Evolutionary conservation across 1,284 basidiomycete genomes (phyloP), one percentile per base, ranked within the genome.

Genomic region (Ceratobasidium sp.): DNA sequence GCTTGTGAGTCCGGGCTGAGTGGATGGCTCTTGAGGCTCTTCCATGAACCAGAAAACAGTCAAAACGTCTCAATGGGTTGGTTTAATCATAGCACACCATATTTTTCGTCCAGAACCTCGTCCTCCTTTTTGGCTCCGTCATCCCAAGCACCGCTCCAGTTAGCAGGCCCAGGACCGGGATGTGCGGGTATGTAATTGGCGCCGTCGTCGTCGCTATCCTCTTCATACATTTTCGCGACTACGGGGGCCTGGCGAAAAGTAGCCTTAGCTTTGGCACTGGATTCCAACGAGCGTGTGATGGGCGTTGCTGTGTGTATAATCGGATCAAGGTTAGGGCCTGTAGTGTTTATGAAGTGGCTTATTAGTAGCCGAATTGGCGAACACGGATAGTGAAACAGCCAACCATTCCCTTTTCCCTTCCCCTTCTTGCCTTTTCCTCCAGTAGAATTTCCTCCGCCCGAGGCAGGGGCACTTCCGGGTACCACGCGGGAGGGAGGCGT

Each of bases 371-470:
- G 17, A 20, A 20, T 2, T 12, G 7, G 0, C 3, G 33, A 26
- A 20, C n/a, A 13, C 6, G 6, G 4, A n/a, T 4, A 23, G 12
- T 26, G 12, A 26, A 20, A 4, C 4, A 33, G 23, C 62, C 9
- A 12, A 73, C 54, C 40, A 7, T 10, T 62, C 12, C 44, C 28
- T 28, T 75, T 46, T 3, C 20, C 17, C 42, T 71, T 59, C 28
- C 38, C 56, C n/a, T 75, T 75, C 40, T 75, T 75, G 9, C 73
- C 73, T 44, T 74, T 74, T 54, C 73, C 62, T 20, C 73, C 73
- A 1, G 62, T 33, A 46, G 40, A 44, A 13, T 64, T 54, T 10
- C 23, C 26, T 1, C 13, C 38, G n/a, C 17, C 52, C 7, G 20
- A 5, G 3, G 61, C 44, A 5, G 38, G 17, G 20, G 56, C 62